Evolutionary conservation across 805 yeast species (phyloP).

Genomic region (Kodamaea hsintzibuensis): DNA sequence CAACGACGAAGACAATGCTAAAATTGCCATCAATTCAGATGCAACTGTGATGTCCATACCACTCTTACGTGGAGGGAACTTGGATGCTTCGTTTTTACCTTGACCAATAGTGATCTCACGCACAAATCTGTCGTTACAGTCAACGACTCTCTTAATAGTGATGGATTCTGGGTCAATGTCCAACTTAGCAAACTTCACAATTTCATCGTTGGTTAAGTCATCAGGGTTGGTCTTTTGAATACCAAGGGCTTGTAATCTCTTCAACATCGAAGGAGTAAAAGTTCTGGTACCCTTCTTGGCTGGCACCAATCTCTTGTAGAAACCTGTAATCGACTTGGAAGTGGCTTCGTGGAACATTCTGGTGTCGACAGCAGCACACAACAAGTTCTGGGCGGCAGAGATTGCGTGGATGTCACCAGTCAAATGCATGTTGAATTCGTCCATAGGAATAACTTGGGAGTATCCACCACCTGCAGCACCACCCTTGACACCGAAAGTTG

Average conservation of each 20-base stretch:
- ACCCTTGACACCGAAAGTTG: slow-evolving; percentile 97
- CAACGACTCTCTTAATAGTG: slow-evolving; percentile 91
- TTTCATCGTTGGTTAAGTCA: slow-evolving; percentile 75
- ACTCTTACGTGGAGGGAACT: slow-evolving; percentile 78
- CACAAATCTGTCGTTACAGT: slow-evolving; percentile 87
- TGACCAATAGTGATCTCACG: slow-evolving; percentile 88
- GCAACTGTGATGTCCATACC: slow-evolving; percentile 98
- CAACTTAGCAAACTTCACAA: slow-evolving; percentile 72
- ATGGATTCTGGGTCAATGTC: slow-evolving; percentile 89
- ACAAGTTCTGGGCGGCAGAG: slow-evolving; percentile 86
- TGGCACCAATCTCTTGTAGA: slow-evolving; percentile 86
- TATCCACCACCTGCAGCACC: slow-evolving; percentile 99
- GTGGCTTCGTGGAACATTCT: slow-evolving; percentile 94
- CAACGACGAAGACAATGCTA: slow-evolving; percentile 78
- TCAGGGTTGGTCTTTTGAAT: slow-evolving; percentile 78
- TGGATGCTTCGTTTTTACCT: slow-evolving; percentile 80
- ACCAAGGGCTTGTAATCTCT: slow-evolving; percentile 78
- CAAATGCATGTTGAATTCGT: slow-evolving; percentile 94
- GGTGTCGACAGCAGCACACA: slow-evolving; percentile 96
- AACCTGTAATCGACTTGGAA: slow-evolving; percentile 72
- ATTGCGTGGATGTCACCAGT: slow-evolving; percentile 98
- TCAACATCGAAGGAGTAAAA: slow-evolving; percentile 77
- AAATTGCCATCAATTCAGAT: slow-evolving; percentile 92
- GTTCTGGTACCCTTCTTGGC: slow-evolving; percentile 75
- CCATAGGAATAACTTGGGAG: slow-evolving; percentile 98